Conservation (phyloP, 805 yeast genomes). For the Grigorovia yakushimaensis region DNA sequence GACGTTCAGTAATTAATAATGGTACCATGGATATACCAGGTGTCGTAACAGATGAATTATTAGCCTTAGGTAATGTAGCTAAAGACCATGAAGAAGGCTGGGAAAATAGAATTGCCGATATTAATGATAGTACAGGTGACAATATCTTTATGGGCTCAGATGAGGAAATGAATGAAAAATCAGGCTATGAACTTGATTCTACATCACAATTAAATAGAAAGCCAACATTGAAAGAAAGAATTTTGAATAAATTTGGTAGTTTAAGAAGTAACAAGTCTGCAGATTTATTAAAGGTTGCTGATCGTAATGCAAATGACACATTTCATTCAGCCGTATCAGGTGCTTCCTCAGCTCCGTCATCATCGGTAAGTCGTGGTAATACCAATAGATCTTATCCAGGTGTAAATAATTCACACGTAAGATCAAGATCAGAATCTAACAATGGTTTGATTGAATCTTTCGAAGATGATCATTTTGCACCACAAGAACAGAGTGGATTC, state of each 20-base stretch:
- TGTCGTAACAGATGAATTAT: slow-evolving; percentile 40
- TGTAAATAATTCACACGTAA: slow-evolving; percentile 9
- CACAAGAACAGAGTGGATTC: slow-evolving; percentile 2
- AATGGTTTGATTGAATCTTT: slow-evolving; percentile 23
- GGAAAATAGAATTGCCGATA: slow-evolving; percentile 47
- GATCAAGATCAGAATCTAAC: slow-evolving; percentile 22
- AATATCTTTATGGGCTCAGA: slow-evolving; percentile 17
- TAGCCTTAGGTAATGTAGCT: slow-evolving; percentile 73
- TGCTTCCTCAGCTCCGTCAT: slow-evolving; percentile 5
- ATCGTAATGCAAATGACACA: slow-evolving; percentile 1
- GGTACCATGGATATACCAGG: slow-evolving; percentile 15
- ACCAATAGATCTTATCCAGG: slow-evolving; percentile 14
- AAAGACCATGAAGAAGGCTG: slow-evolving; percentile 68
- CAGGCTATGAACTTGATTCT: slow-evolving; percentile 5
- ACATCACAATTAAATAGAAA: slow-evolving; percentile 4
- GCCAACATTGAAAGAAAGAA: slow-evolving; percentile 18
- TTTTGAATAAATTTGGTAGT: slow-evolving; percentile 18
- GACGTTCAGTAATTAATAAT: slow-evolving; percentile 17
- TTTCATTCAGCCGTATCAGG: slow-evolving; percentile 7
- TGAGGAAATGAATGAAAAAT: slow-evolving; percentile 16
- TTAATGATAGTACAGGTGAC: slow-evolving; percentile 5
- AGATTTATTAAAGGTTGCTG: not conserved
- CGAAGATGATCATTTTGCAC: slow-evolving; percentile 7
- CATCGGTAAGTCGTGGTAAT: not conserved
- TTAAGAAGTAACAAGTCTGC: slow-evolving; percentile 6